A percentile compares a stretch with the other conserved stretches of the same genome.
These are phyloP conservation scores for Mycena vitilis DNA, from an alignment of 768 basidiomycete species.

Conservation along the genomic window DNA sequence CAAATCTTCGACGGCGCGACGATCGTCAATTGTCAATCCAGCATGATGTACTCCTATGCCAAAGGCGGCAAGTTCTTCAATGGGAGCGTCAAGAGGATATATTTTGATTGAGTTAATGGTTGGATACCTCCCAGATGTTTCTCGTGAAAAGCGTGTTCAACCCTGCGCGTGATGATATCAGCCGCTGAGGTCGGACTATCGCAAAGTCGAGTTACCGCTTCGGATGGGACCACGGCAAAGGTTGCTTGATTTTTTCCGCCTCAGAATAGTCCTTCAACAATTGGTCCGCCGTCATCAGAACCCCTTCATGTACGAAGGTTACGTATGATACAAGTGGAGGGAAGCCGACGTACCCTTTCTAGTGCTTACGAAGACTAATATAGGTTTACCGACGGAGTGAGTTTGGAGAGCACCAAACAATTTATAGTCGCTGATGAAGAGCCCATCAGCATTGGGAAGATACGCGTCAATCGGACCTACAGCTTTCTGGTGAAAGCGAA, in stretches of 20 bases:
- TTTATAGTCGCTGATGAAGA: constrained; percentile 61
- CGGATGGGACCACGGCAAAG: constrained; percentile 78
- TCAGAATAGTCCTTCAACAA: constrained; percentile 79
- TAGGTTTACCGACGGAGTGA: constrained; percentile 84
- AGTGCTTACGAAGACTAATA: constrained; percentile 90
- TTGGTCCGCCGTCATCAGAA: constrained; percentile 77
- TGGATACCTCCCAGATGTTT: constrained; percentile 68
- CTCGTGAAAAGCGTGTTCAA: constrained; percentile 70
- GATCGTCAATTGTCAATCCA: constrained; percentile 80
- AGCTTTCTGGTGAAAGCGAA: constrained; percentile 80
- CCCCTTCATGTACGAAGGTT: constrained; percentile 51
- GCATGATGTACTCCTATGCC: constrained; percentile 96
- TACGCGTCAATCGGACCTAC: constrained; percentile 5
- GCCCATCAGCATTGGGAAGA: not conserved
- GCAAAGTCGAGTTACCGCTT: constrained; percentile 52
- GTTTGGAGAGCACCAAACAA: constrained; percentile 79
- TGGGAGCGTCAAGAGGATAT: constrained; percentile 4
- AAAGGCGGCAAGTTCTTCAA: constrained; percentile 66
- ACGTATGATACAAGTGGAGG: not conserved
- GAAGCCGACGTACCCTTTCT: constrained; percentile 70
- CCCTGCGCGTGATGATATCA: constrained; percentile 50
- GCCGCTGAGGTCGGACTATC: constrained; percentile 14
- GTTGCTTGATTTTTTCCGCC: constrained; percentile 57
- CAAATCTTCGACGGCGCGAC: constrained; percentile 77
- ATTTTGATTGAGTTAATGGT: constrained; percentile 25